These are phyloP conservation scores for Lepidium didymum DNA, from an alignment of 345 rosid species.

Conservation along the genomic window DNA sequence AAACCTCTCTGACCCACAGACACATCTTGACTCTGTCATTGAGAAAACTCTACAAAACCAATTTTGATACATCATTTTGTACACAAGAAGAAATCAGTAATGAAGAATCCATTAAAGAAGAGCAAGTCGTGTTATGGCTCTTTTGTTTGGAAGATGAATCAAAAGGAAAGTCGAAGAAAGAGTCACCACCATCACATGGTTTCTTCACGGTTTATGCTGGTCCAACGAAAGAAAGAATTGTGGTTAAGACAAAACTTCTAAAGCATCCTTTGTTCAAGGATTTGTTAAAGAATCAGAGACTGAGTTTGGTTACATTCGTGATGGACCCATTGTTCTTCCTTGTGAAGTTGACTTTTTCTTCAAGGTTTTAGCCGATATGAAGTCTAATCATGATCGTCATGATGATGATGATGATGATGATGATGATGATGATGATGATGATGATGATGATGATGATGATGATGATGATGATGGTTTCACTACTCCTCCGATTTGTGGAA, in stretches of 20 bases:
- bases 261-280: slow-evolving; percentile 68
- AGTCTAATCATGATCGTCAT: not conserved
- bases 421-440: slow-evolving; percentile 16
- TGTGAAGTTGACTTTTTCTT: slow-evolving; percentile 63
- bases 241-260: slow-evolving; percentile 40
- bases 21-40: not conserved
- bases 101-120: slow-evolving; percentile 39
- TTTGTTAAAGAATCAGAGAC: slow-evolving; percentile 63
- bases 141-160: not conserved
- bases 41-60: not conserved
- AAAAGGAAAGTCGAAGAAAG: not conserved
- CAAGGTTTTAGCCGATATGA: slow-evolving; percentile 53
- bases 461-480: slow-evolving; percentile 17
- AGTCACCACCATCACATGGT: slow-evolving; percentile 39
- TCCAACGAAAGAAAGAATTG: slow-evolving; percentile 43
- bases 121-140: slow-evolving; percentile 47
- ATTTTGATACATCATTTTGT: not conserved
- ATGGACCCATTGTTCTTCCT: slow-evolving; percentile 71
- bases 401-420: not conserved
- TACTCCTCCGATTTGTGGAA: slow-evolving; percentile 13
- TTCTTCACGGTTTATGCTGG: slow-evolving; percentile 79
- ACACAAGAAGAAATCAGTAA: slow-evolving; percentile 19
- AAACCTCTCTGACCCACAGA: not conserved
- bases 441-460: not conserved
- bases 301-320: slow-evolving; percentile 50